Base-by-base conservation (phyloP, 768 basidiomycete species). In the Lentinula raphanica region DNA sequence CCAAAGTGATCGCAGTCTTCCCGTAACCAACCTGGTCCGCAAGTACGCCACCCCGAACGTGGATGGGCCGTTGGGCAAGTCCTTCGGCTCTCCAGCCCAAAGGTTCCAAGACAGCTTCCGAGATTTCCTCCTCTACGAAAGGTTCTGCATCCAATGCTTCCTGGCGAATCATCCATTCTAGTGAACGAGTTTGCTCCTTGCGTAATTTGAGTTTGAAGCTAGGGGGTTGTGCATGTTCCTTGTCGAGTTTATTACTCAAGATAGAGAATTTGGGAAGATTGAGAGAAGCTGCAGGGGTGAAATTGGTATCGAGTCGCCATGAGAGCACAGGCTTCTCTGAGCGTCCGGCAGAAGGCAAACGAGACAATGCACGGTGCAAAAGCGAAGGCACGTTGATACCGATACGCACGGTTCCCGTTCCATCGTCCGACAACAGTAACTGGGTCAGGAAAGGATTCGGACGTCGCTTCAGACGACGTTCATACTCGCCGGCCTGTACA, bases 21-120 rank as follows among this genome's bases (percentile, higher is more conserved):
- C 95, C 95, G 66, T 98, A 98, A 51, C 95, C 95, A 60, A 98
- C 95, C 74, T 95, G 89, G 65, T 98, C 95, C 12, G 94, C 94
- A 45, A 97, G 83, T 49, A 97, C 94, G 11, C 95, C 94, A 17
- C 95, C 94, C 56, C 90, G 81, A 40, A 97, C 74, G 59, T 72
- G 79, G 53, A 92, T 80, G 0, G 87, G 82, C 32, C 94, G 74
- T 63, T 90, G 85, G 3, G 90, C 94, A 40, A 91, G 87, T 39
- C 90, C 94, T 70, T 97, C 94, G n/a, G 92, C 92, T 63, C 93
- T 80, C 95, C 95, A 98, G 6, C 92, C 91, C 12, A 97, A 74
- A 53, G 92, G 85, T 59, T 86, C 87, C 3, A 95, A 76, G 46
- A 91, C 82, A 3, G 93, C 92, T 70, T 98, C 95, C 0, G 92